Conservation (phyloP, 352 stramenopile genomes). For the Globisporangium perplexum region DNA sequence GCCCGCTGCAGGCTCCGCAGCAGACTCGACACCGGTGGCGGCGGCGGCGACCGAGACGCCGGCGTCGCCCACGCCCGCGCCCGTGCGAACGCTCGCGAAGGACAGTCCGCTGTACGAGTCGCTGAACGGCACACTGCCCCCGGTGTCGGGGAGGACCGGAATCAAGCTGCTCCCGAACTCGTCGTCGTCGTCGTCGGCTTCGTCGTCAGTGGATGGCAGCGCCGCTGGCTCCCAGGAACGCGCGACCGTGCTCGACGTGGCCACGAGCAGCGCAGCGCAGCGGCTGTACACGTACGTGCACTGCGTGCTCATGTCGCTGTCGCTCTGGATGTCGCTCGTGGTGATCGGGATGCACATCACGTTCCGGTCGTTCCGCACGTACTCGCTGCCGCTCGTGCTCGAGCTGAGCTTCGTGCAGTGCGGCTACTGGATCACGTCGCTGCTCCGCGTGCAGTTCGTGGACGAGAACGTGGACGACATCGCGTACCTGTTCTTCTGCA, state of each 20-base stretch:
- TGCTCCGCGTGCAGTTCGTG: conserved; percentile 57
- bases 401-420: conserved; percentile 63
- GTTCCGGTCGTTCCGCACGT: conserved; percentile 70
- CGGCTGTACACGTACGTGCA: conserved; percentile 62
- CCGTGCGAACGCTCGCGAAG: conserved; percentile 9
- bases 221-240: neutral
- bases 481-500: conserved; percentile 57
- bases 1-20: neutral
- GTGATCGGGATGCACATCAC: conserved; percentile 71
- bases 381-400: conserved; percentile 62
- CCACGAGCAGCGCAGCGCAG: conserved; percentile 15
- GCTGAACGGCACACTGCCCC: conserved; percentile 14
- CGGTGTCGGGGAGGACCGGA: conserved; percentile 10
- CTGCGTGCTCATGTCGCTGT: conserved; percentile 70
- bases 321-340: conserved; percentile 70
- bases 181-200: conserved; percentile 4
- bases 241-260: neutral
- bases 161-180: conserved; percentile 14
- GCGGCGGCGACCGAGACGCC: conserved; percentile 4
- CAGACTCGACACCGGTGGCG: neutral
- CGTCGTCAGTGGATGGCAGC: neutral
- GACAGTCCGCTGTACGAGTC: conserved; percentile 13
- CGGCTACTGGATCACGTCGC: conserved; percentile 65
- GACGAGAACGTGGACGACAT: conserved; percentile 31
- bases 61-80: conserved; percentile 3